Conservation (phyloP, 2,329 filamentous ascomycete genomes). For the Diplodia intermedia region DNA sequence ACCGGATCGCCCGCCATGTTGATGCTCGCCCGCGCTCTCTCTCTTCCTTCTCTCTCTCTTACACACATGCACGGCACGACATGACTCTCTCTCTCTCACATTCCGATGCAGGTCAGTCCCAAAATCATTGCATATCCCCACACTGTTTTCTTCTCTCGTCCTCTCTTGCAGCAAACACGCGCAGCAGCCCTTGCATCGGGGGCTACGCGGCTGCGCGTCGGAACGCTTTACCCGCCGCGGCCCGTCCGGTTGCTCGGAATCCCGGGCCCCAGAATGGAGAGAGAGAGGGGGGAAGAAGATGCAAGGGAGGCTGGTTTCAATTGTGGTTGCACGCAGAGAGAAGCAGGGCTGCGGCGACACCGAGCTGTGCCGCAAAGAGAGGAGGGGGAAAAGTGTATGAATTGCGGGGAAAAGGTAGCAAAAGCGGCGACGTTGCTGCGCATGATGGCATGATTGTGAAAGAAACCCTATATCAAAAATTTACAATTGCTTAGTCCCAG, state of each 20-base stretch:
- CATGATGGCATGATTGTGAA: too few relatives aligned
- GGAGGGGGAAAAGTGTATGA: too few relatives aligned
- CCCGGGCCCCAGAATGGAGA: neutral
- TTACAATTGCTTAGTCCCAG: too few relatives aligned
- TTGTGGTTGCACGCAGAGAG: too few relatives aligned
- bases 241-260: neutral
- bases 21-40: neutral
- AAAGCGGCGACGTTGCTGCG: too few relatives aligned
- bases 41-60: too few relatives aligned
- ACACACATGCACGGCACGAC: neutral
- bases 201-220: constrained; percentile 3
- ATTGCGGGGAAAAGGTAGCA: too few relatives aligned
- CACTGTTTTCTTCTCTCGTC: constrained; percentile 4
- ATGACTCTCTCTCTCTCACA: neutral
- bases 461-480: too few relatives aligned
- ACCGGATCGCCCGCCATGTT: neutral
- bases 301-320: too few relatives aligned
- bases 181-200: constrained; percentile 2
- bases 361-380: too few relatives aligned
- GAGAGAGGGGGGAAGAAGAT: neutral
- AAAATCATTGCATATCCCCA: neutral
- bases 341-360: too few relatives aligned
- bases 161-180: neutral
- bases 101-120: neutral
- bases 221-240: constrained; percentile 12